Evolutionary conservation across 2,329 filamentous ascomycete species (phyloP).

Genomic region (Metarhizium robertsii): DNA sequence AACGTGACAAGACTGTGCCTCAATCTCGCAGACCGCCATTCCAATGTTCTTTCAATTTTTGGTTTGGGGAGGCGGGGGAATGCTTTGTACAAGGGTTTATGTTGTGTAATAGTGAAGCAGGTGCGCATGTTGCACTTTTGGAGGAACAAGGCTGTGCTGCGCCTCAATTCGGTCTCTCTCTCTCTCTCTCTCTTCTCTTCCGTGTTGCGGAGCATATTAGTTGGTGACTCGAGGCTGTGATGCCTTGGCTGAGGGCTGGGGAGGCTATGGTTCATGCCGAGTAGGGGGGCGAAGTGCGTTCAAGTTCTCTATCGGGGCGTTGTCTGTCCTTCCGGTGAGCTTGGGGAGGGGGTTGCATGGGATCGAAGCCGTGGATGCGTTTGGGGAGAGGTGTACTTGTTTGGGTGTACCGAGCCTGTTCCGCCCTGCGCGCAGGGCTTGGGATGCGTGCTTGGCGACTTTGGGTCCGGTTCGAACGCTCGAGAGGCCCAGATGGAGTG

Average conservation of each 20-base stretch:
- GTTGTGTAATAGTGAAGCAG: neutral
- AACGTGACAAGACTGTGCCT: no score
- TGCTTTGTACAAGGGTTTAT: no score
- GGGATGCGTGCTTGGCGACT: neutral
- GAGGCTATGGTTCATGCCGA: no score
- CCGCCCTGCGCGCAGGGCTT: neutral
- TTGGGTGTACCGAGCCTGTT: neutral
- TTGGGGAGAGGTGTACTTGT: neutral
- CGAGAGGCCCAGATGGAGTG: neutral
- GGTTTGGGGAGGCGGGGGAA: neutral
- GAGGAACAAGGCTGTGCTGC: neutral
- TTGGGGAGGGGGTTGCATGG: neutral
- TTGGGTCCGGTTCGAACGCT: neutral
- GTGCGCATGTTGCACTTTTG: no score
- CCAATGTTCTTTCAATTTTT: no score
- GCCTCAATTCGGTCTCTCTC: neutral
- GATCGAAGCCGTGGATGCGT: neutral
- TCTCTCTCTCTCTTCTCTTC: neutral
- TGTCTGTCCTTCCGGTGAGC: neutral
- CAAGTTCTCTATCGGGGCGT: no score
- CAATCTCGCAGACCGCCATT: no score
- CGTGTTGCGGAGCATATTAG: neutral
- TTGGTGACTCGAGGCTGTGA: neutral
- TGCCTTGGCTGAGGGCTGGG: neutral
- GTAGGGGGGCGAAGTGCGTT: no score